Evolutionary conservation across 2,329 filamentous ascomycete species (phyloP), one percentile per base, ranked within the genome.

Genomic region (Penicillium sp.): DNA sequence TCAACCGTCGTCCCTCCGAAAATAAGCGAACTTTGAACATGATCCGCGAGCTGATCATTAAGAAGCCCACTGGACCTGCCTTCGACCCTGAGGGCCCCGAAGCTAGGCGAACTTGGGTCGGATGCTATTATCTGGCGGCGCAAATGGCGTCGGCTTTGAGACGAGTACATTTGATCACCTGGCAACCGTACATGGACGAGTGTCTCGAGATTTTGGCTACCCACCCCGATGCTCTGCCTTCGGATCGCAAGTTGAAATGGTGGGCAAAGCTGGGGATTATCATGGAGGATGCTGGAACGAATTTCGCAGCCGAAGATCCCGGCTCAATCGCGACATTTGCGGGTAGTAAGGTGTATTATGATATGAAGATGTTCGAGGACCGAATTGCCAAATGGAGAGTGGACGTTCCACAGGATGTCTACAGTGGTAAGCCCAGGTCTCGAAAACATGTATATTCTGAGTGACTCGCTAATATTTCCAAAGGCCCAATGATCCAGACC

Each of bases 251-350:
- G 13, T 74, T 87, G 29, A 78, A 81, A 53, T 81, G 85, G 60
- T 83, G 85, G 69, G 77, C 84, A 46, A 83, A 80, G 58, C 75
- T 86, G 52, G 82, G 81, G 16, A 81, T 80, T 52, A 82, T 91
- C 43, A 84, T 83, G 1, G 89, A 92, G 68, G 86, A 91, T 54
- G 81, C 90, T 14, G 82, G 83, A 9, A 75, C 81, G 29, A 85
- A 89, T 60, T 87, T 91, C 56, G 81, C 80, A 5, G 81, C 87
- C 69, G 87, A 91, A 57, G 87, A 91, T 52, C 79, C 84, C 1
- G 76, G 76, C 4, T 76, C 79, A 6, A 75, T 76, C 8, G 73
- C 75, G 3, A 72, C 81, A 8, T 79, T 91, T 36, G 77, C 80
- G 0, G 87, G 91, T 55, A 72, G 81, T 9, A 84, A 86, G 55